Conservation (phyloP, 2,329 filamentous ascomycete species). For the Fusarium penzigii region DNA sequence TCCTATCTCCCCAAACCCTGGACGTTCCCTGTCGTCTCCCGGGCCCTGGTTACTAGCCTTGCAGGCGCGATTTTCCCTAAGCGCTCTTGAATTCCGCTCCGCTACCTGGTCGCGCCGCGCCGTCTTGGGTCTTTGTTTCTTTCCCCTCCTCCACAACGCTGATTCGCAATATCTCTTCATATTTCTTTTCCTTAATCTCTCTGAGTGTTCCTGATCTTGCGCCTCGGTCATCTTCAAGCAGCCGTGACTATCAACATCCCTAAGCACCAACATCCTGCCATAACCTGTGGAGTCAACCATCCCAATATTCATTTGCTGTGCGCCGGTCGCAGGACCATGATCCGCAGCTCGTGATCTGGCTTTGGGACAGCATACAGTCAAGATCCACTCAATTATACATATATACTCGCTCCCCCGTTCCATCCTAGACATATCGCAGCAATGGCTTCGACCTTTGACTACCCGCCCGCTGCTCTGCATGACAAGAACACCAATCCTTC, state of each 20-base stretch:
- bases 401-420: conserved; percentile 35
- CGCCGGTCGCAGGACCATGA: conserved; percentile 32
- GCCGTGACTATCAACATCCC: conserved; percentile 9
- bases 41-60: not conserved
- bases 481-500: conserved; percentile 32
- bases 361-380: conserved; percentile 26
- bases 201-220: conserved; percentile 27
- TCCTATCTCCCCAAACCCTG: not conserved
- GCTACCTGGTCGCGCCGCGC: not conserved
- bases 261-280: conserved; percentile 12
- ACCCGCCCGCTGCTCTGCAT: conserved; percentile 42
- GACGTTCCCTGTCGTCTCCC: not conserved
- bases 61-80: not conserved
- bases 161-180: conserved; percentile 23
- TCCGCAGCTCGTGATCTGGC: conserved; percentile 33
- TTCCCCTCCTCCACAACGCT: not conserved
- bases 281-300: conserved; percentile 14
- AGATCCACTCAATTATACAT: conserved; percentile 32
- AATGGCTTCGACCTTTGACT: conserved; percentile 48
- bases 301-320: conserved; percentile 14
- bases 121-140: not conserved
- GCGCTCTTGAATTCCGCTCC: not conserved
- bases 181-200: conserved; percentile 1
- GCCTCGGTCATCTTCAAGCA: conserved; percentile 12
- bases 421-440: conserved; percentile 23